Evolutionary conservation across 331 rosid genomes (phyloP), one percentile per base, ranked within the genome.

Genomic region (Quercus lobata): DNA sequence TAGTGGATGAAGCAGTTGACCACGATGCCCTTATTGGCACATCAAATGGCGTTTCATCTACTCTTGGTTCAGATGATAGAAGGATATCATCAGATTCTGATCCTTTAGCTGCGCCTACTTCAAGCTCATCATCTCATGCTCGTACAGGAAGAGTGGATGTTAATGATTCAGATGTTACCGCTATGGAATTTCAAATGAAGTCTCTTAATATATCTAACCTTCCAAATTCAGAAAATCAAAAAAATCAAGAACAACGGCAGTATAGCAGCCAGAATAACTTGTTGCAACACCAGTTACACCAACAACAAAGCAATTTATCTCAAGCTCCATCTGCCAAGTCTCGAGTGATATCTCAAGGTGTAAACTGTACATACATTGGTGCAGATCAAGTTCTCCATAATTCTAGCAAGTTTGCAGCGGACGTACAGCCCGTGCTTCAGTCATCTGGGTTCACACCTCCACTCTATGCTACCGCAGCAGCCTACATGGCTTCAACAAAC

Each of bases 381-480:
- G 83, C 57, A 79, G 89, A 90, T 76, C 89, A 61, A 41, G 77
- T 77, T 80, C 80, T 76, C 72, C 88, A 81, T 35, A 86, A 69
- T 76, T 29, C 79, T 29, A 62, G 78, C 82, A 86, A 90, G 79
- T 86, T 84, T 21, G 12, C 35, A 32, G 35, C 85, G 17, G 89
- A 87, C 57, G 90, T 58, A 30, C 91, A 84, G 76, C 89, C 91
- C 17, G 71, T 90, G 56, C 85, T 86, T 35, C 94, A 88, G 76
- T 84, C 94, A 76, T 88, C 94, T 4, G 94, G 90, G 55, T 86
- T 88, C 78, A 84, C 90, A 55, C 90, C 88, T 57, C 92, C 94
- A n/a, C 80, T 90, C 54, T 87, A 86, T 84, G 88, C 93, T 16
- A 58, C 88, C 22, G 82, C 87, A 71, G 88, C 87, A 44, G 89